These are phyloP conservation scores for Populus hybrid DNA, from an alignment of 441 rosid species.

Conservation along the genomic window DNA sequence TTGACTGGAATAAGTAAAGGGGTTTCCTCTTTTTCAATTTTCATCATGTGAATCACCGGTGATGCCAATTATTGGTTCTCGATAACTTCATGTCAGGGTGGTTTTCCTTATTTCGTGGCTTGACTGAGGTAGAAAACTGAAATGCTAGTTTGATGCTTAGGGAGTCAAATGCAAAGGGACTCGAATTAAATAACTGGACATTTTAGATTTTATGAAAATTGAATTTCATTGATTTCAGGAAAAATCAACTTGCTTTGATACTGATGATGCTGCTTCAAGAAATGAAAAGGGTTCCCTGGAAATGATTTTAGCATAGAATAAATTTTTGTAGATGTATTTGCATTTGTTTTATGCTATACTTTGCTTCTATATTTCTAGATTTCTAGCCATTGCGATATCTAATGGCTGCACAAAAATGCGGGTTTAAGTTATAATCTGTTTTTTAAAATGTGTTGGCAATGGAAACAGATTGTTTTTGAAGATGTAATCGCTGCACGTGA, in stretches of 20 bases:
- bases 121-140: not conserved
- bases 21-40: too few relatives aligned
- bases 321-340: not conserved
- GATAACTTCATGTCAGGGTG: not conserved
- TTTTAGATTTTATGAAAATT: not conserved
- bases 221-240: not conserved
- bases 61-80: not conserved
- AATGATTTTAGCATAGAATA: not conserved
- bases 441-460: conserved; percentile 4
- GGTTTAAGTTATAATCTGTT: not conserved
- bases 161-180: not conserved
- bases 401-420: not conserved
- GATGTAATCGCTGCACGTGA: conserved; percentile 43
- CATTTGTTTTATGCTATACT: not conserved
- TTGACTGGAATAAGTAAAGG: not conserved
- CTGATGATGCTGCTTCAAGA: not conserved
- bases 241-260: not conserved
- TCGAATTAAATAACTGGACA: too few relatives aligned
- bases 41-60: not conserved
- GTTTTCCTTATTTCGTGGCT: not conserved
- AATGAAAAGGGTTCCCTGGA: not conserved
- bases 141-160: not conserved
- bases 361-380: not conserved
- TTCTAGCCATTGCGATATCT: not conserved
- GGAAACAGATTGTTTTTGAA: conserved; percentile 58